These are phyloP conservation scores for Chrysosporium keratinophilum DNA, from an alignment of 2,329 filamentous ascomycete species.

Conservation along the genomic window DNA sequence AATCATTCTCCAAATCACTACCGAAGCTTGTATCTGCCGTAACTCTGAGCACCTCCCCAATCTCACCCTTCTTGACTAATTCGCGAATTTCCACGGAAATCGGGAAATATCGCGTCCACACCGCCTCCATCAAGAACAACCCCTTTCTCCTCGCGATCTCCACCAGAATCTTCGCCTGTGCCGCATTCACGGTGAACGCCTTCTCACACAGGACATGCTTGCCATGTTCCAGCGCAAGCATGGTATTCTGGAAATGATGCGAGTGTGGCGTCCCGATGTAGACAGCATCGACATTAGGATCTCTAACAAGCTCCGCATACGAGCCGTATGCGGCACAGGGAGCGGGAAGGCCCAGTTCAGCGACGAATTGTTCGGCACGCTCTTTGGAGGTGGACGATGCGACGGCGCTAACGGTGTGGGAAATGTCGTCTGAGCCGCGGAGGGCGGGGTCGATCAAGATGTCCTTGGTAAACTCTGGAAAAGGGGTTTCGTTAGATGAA, in stretches of 20 bases:
- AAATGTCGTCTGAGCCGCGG: conserved; percentile 60
- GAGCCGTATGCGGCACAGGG: conserved; percentile 65
- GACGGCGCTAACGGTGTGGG: conserved; percentile 67
- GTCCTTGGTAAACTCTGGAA: conserved; percentile 58
- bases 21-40: conserved; percentile 54
- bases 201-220: conserved; percentile 91
- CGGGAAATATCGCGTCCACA: conserved; percentile 85
- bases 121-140: conserved; percentile 72
- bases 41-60: conserved; percentile 50
- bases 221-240: conserved; percentile 70
- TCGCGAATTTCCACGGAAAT: conserved; percentile 58
- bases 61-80: conserved; percentile 48
- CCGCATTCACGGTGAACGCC: conserved; percentile 72
- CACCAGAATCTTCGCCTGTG: conserved; percentile 62
- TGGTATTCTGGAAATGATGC: conserved; percentile 84
- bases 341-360: conserved; percentile 56
- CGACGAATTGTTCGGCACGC: conserved; percentile 62
- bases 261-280: conserved; percentile 87
- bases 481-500: background rate
- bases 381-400: conserved; percentile 65
- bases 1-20: conserved; percentile 48
- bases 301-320: conserved; percentile 69
- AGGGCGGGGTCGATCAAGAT: conserved; percentile 61
- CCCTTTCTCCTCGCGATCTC: conserved; percentile 62
- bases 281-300: conserved; percentile 70